Percentiles rank a stretch among this genome's conserved stretches.
Evolutionary conservation across 1,139 yeast species (phyloP).

Genomic region (Petasospora fabianii): DNA sequence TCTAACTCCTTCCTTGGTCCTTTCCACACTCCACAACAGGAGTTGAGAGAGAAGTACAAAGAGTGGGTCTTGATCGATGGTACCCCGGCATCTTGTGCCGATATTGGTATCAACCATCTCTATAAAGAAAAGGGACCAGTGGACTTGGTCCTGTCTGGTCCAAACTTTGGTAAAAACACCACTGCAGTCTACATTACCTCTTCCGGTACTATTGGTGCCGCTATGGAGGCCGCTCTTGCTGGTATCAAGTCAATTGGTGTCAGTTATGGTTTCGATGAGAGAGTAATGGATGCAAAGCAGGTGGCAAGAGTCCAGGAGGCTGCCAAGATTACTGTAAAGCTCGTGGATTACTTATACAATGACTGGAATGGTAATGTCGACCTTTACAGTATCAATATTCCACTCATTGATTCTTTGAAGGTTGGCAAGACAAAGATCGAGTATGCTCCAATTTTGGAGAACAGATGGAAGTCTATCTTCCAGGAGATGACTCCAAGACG

Average conservation of each 20-base stretch:
- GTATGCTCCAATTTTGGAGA: slow-evolving; percentile 75
- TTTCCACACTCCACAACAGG: slow-evolving; percentile 44
- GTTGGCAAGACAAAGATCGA: slow-evolving; percentile 53
- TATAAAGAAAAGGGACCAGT: slow-evolving; percentile 54
- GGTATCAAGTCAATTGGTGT: slow-evolving; percentile 75
- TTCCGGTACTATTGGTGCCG: slow-evolving; percentile 97
- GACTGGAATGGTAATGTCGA: slow-evolving; percentile 62
- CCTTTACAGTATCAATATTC: slow-evolving; percentile 80
- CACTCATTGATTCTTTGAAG: slow-evolving; percentile 53
- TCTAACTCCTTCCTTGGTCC: slow-evolving; percentile 65
- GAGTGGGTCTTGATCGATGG: slow-evolving; percentile 90
- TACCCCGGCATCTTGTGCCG: slow-evolving; percentile 95
- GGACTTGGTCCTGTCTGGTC: slow-evolving; percentile 89
- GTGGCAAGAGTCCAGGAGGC: slow-evolving; percentile 54
- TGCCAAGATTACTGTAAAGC: slow-evolving; percentile 58
- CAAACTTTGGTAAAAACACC: slow-evolving; percentile 92
- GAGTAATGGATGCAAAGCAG: slow-evolving; percentile 46
- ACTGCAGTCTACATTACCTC: slow-evolving; percentile 86
- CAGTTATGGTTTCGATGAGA: slow-evolving; percentile 68
- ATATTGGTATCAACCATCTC: slow-evolving; percentile 79
- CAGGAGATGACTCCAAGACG: slow-evolving; percentile 25
- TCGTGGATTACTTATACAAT: slow-evolving; percentile 54
- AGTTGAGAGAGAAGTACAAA: slow-evolving; percentile 39
- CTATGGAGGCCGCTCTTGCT: slow-evolving; percentile 88
- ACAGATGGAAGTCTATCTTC: slow-evolving; percentile 71